Evolutionary conservation across 2,329 filamentous ascomycete genomes (phyloP).

Genomic region (Lasiodiplodia sp.): DNA sequence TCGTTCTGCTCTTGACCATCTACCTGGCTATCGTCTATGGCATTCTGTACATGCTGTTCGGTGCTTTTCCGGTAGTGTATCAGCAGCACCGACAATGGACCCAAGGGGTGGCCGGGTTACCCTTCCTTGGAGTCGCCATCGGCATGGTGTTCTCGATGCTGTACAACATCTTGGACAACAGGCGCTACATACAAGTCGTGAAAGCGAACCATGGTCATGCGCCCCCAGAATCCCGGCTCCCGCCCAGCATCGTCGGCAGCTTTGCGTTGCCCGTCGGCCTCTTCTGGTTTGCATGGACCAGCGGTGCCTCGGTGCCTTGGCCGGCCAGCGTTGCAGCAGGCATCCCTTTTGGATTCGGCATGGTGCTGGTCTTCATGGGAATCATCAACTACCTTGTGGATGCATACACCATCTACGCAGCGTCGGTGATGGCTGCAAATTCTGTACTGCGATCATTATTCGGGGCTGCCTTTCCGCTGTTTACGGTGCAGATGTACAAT

Average conservation of each 20-base stretch:
- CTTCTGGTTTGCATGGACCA: conserved; percentile 51
- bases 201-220: conserved; percentile 61
- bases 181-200: conserved; percentile 48
- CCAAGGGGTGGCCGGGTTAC: conserved; percentile 45
- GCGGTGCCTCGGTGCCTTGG: conserved; percentile 62
- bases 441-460: conserved; percentile 80
- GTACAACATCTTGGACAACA: conserved; percentile 54
- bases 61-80: conserved; percentile 67
- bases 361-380: conserved; percentile 70
- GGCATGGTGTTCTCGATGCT: conserved; percentile 68
- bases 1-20: conserved; percentile 68
- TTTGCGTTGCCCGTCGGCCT: conserved; percentile 62
- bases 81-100: conserved; percentile 53
- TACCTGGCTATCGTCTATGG: conserved; percentile 69
- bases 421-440: conserved; percentile 77
- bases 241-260: conserved; percentile 67
- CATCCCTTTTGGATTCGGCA: conserved; percentile 64
- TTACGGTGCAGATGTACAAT: conserved; percentile 69
- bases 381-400: conserved; percentile 53
- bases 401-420: conserved; percentile 74
- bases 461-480: conserved; percentile 81
- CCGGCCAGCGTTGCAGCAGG: conserved; percentile 60
- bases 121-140: conserved; percentile 73
- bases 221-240: conserved; percentile 71
- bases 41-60: conserved; percentile 58